Evolutionary conservation across 2,329 filamentous ascomycete genomes (phyloP).

Genomic region (Tolypocladium ophioglossoides): DNA sequence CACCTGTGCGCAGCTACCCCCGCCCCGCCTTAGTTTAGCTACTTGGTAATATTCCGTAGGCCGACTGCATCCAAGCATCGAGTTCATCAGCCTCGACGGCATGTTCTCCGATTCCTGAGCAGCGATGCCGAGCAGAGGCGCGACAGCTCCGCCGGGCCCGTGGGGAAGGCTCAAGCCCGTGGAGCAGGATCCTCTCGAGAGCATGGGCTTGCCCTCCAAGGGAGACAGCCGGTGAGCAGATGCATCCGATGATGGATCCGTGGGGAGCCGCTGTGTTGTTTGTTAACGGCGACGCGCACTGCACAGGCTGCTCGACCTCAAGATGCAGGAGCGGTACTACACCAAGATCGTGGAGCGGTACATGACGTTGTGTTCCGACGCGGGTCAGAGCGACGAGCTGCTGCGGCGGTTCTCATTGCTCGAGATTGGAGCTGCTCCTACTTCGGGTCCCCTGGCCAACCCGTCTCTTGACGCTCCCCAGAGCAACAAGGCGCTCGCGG

Average conservation of each 20-base stretch:
- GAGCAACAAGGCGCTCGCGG: conserved; percentile 55
- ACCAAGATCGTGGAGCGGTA: conserved; percentile 80
- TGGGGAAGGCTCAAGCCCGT: conserved; percentile 67
- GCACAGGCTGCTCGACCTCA: conserved; percentile 57
- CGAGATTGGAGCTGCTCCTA: conserved; percentile 7
- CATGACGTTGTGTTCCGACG: conserved; percentile 75
- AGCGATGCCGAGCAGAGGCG: conserved; percentile 14
- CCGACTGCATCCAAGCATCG: not conserved
- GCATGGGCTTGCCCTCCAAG: conserved; percentile 79
- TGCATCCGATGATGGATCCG: not conserved
- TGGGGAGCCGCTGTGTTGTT: not conserved
- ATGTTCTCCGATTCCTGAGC: not conserved
- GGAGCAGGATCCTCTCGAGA: conserved; percentile 66
- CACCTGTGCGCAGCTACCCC: too few relatives aligned
- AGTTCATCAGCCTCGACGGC: not conserved
- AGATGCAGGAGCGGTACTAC: conserved; percentile 77
- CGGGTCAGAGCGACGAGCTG: conserved; percentile 60
- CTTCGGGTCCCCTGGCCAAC: not conserved
- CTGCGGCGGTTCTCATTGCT: conserved; percentile 65
- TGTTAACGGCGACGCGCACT: not conserved
- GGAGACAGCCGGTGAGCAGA: conserved; percentile 66
- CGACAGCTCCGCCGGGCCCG: conserved; percentile 34
- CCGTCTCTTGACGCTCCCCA: conserved; percentile 7
- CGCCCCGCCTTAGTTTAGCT: too few relatives aligned
- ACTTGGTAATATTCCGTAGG: too few relatives aligned